Evolutionary conservation across 225 moss, liverwort and hornwort species (phyloP), one percentile per base, ranked within the genome.

Genomic region (Marchantia paleacea): DNA sequence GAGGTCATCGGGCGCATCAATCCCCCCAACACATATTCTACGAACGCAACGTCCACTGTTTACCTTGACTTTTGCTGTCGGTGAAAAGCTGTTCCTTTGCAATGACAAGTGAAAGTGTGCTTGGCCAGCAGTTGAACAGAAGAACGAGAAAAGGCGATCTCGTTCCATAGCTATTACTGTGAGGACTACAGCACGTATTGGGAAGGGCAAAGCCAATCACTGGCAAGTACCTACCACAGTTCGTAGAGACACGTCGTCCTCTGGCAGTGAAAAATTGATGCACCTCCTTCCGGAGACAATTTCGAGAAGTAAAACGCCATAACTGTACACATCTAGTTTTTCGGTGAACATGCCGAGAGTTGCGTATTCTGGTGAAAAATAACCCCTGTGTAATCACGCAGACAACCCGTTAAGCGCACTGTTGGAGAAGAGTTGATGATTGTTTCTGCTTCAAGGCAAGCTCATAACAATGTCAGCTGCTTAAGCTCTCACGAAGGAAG

Each of bases 361-460:
- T 52, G 75, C 82, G 82, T 82, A 82, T 47, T 82, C 85, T 61
- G 82, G 85, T 20, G 82, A 75, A 30, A 85, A 79, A 57, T 85
- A 82, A 57, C 82, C 85, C 82, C 82, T 85, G 82, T 61, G 69
- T 39, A 7, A 57, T 48, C 49, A 77, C 15, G 14, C 4, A 10
- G 11, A 22, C 39, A n/a, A 48, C 48, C 25, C 5, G 10, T 71
- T 25, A 48, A 11, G 30, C 13, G 25, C 48, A 14, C 15, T 39
- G 39, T 2, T 39, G 39, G 39, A 31, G 13, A 31, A 2, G 12
- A 12, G 66, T n/a, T n/a, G n/a, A n/a, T n/a, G n/a, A n/a, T n/a
- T n/a, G n/a, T n/a, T n/a, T n/a, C n/a, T 68, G 28, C 13, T 31
- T n/a, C 26, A 68, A 67, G 48, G 16, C 14, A 18, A 55, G 12